Evolutionary conservation across 345 rosid genomes (phyloP).

Genomic region (Ceriops tagal): DNA sequence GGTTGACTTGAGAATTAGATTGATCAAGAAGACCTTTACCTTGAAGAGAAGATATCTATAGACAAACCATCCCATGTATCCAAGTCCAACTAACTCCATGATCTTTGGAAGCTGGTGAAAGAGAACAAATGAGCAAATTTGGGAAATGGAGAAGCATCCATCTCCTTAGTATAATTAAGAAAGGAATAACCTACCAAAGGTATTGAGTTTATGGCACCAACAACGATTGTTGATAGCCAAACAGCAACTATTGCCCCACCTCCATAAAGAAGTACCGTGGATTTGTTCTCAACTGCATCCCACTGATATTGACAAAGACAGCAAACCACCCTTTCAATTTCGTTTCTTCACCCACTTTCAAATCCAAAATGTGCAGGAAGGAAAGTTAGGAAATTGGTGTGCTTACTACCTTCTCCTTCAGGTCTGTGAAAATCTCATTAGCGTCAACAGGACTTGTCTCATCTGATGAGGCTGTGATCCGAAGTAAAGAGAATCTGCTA

Average conservation of each 20-base stretch:
- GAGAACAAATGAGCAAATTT: neutral
- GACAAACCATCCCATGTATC: conserved; percentile 96
- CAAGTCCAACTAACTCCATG: conserved; percentile 95
- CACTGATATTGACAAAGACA: conserved; percentile 44
- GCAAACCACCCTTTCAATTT: conserved; percentile 11
- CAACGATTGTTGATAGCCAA: conserved; percentile 79
- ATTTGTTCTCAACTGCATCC: conserved; percentile 93
- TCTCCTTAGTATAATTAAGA: neutral
- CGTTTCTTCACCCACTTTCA: neutral
- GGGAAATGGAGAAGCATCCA: neutral
- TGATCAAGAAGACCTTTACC: conserved; percentile 40
- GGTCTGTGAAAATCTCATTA: conserved; percentile 65
- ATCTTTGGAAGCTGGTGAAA: conserved; percentile 78
- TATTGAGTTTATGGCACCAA: conserved; percentile 91
- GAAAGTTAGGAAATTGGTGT: neutral
- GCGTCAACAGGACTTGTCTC: conserved; percentile 60
- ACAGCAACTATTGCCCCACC: conserved; percentile 93
- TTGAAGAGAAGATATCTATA: conserved; percentile 99
- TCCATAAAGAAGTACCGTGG: conserved; percentile 80
- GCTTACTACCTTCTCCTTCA: conserved; percentile 77
- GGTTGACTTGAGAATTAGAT: neutral
- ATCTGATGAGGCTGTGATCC: conserved; percentile 62
- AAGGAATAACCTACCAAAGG: conserved; percentile 58
- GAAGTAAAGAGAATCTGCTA: conserved; percentile 44
- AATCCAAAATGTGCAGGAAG: neutral